Base-by-base conservation (phyloP, 176 grass and related monocot genomes). In the Cymbopogon citratus region DNA sequence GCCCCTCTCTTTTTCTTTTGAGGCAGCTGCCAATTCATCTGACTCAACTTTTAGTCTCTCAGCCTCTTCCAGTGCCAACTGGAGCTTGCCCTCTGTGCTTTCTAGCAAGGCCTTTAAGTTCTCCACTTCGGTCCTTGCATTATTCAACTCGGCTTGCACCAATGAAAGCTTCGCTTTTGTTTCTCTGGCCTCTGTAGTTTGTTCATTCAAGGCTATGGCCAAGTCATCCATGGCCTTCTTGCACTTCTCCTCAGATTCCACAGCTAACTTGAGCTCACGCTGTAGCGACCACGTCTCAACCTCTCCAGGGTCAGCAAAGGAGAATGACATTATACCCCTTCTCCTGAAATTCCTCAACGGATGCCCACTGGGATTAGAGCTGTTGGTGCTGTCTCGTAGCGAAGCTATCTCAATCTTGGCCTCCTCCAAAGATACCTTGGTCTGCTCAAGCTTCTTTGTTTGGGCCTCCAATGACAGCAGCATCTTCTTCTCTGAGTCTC, bases 151-250 rank as follows among this genome's bases (percentile, higher is more conserved):
- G 34, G 80, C 46, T 86, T 91, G 82, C 11, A 77, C 75, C 39
- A 16, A 25, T 18, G 77, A 71, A 41, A 93, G 85, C 64, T 82
- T 84, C 1, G 38, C 14, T 41, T 99, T 99, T 46, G 92, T 83
- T 69, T 88, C 67, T 78, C 85, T 88, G 38, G 84, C 77, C 63
- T 85, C 83, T 64, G 43, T 77, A 13, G 74, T 82, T 76, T 90
- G 86, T 73, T 99, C 96, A 74, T 87, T 93, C 52, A 99, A 86
- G 9, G 88, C 76, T 70, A 93, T 78, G 16, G 89, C 96, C 45
- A 99, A 93, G 52, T 95, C 91, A 91, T 95, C 82, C 92, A 99
- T 99, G 66, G 96, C 92, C 66, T 90, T 93, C 89, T 87, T 90
- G 75, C 85, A 92, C 45, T 99, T 99, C 76, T 93, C 96, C 81